Conservation (phyloP, 1,139 yeast species). For the Groenewaldozyma auringiensis region DNA sequence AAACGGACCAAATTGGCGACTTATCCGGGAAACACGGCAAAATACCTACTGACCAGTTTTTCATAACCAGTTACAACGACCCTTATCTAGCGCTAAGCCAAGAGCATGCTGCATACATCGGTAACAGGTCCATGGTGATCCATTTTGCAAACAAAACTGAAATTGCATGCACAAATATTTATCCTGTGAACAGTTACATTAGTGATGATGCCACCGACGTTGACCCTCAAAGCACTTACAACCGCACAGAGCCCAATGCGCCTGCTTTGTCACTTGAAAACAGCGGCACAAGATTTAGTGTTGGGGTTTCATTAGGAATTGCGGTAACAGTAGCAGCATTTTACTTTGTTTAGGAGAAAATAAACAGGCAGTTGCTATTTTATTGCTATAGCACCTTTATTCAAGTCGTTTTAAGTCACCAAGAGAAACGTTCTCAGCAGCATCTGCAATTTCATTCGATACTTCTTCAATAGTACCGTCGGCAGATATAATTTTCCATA, state of each 20-base stretch:
- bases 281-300: background rate
- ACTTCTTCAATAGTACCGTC: slow-evolving; percentile 56
- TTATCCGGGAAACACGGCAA: slow-evolving; percentile 57
- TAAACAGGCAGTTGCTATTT: background rate
- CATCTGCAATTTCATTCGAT: slow-evolving; percentile 20
- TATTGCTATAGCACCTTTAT: background rate
- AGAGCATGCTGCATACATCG: slow-evolving; percentile 40
- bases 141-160: slow-evolving; percentile 44
- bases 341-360: no score
- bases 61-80: slow-evolving; percentile 45
- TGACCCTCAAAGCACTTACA: no score
- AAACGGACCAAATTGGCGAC: slow-evolving; percentile 53
- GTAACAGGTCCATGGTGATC: slow-evolving; percentile 41
- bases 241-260: no score
- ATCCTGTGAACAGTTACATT: background rate
- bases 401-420: background rate
- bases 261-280: no score
- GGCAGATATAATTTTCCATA: slow-evolving; percentile 42
- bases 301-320: background rate
- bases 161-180: slow-evolving; percentile 42
- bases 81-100: slow-evolving; percentile 47
- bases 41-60: slow-evolving; percentile 41
- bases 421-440: slow-evolving; percentile 10
- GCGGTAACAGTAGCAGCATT: no score
- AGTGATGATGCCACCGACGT: background rate